Percentiles rank a stretch among this genome's conserved stretches.
Conservation (phyloP, 73 alveolate species). For the Paraurostyla sp. region DNA sequence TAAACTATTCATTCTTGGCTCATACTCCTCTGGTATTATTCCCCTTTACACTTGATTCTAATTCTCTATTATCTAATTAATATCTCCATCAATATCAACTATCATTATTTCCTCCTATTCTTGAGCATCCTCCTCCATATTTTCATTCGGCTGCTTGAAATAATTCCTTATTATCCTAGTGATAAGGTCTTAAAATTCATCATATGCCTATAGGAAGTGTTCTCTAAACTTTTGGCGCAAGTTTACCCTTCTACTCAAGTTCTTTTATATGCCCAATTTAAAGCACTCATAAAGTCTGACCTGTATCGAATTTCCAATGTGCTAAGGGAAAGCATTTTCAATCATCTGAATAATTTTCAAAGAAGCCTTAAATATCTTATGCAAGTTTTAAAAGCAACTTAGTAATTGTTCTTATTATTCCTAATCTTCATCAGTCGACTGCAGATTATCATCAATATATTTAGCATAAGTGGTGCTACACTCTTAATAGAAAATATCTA, state of each 20-base stretch:
- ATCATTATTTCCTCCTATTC: not conserved
- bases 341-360: not conserved
- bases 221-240: not conserved
- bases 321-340: conserved; percentile 22
- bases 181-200: conserved; percentile 13
- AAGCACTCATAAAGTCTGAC: not conserved
- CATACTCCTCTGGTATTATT: not conserved
- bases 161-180: not conserved
- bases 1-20: not conserved
- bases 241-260: not conserved
- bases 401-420: not conserved
- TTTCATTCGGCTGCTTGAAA: not conserved
- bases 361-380: not conserved
- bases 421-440: not conserved
- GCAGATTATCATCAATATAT: not conserved
- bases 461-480: not conserved
- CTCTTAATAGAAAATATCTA: not conserved
- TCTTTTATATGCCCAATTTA: not conserved
- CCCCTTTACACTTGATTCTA: not conserved
- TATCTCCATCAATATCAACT: conserved; percentile 26
- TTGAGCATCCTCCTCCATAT: not conserved
- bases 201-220: not conserved
- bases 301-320: not conserved
- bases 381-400: not conserved
- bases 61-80: not conserved